Base-by-base conservation (phyloP, 768 basidiomycete genomes). In the Trichaptum fuscoviolaceum region DNA sequence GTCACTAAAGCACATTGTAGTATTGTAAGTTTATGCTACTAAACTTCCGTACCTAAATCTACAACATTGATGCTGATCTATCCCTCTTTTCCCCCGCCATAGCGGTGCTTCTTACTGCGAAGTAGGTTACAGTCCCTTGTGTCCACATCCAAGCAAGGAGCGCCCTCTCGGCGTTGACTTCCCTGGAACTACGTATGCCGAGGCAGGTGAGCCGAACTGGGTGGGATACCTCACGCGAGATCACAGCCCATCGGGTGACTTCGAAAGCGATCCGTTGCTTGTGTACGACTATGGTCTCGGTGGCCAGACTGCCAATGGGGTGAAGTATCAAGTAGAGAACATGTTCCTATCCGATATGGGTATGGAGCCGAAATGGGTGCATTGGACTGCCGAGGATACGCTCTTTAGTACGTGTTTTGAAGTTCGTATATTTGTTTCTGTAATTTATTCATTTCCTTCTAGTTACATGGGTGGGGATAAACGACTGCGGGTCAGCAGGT, bases 401-500 rank as follows among this genome's bases (percentile, higher is more conserved):
- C 70, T 64, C 34, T 76, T 66, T 65, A 65, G 63, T 75, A 64
- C 18, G 70, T 70, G 35, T 60, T 63, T 27, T 63, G 61, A 57
- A 59, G 52, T 63, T 67, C 7, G 61, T 63, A 20, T 85, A 68
- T 72, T 79, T 65, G 9, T 34, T 30, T 12, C 30, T 23, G 30
- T 10, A 63, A 60, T 3, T 15, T 17, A 8, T 27, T 64, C 15
- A 35, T 30, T n/a, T 24, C n/a, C n/a, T 57, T 26, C 63, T 65
- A 88, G 87, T 86, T 6, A 86, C 84, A 2, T 89, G 86, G 85
- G 77, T 87, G 62, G 88, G 88, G 2, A 88, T 89, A 66, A 90
- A 90, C 66, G 88, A 89, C 74, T 83, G 83, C 78, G 84, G 79
- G 84, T 85, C 72, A 20, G 26, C 62, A 35, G 18, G 34, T 64